Percentiles rank a stretch among this genome's conserved stretches.
Evolutionary conservation across 805 yeast genomes (phyloP).

Genomic region (Lachancea mirantina): DNA sequence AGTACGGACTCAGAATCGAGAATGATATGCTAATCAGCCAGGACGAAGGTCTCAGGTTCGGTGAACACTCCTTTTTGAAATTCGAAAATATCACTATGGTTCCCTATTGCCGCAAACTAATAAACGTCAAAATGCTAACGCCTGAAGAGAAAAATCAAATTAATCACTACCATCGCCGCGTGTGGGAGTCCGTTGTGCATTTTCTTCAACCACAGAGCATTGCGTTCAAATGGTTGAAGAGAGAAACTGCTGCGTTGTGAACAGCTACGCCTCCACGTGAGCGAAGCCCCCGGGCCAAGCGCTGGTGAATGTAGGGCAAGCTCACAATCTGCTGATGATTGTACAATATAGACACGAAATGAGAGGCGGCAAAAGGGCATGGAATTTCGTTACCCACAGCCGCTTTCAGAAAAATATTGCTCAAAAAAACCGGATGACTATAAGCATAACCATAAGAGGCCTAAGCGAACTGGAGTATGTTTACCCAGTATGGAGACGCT

Average conservation of each 20-base stretch:
- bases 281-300: too few relatives aligned
- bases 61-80: constrained; percentile 50
- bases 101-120: constrained; percentile 75
- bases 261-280: too few relatives aligned
- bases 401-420: too few relatives aligned
- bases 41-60: constrained; percentile 39
- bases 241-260: constrained; percentile 37
- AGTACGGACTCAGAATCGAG: constrained; percentile 85
- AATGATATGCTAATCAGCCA: constrained; percentile 60
- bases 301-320: too few relatives aligned
- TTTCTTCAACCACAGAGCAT: constrained; percentile 50
- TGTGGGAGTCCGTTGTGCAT: constrained; percentile 47
- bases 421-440: too few relatives aligned
- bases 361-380: too few relatives aligned
- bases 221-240: constrained; percentile 63
- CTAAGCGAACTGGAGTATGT: too few relatives aligned
- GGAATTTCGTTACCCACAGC: too few relatives aligned
- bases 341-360: too few relatives aligned
- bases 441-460: too few relatives aligned
- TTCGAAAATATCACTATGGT: constrained; percentile 82
- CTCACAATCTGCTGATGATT: too few relatives aligned
- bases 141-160: constrained; percentile 60
- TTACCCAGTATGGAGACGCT: too few relatives aligned
- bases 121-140: constrained; percentile 51
- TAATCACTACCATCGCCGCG: constrained; percentile 53